Base-by-base conservation (phyloP, 768 basidiomycete species). In the Psilocybe sp. region DNA sequence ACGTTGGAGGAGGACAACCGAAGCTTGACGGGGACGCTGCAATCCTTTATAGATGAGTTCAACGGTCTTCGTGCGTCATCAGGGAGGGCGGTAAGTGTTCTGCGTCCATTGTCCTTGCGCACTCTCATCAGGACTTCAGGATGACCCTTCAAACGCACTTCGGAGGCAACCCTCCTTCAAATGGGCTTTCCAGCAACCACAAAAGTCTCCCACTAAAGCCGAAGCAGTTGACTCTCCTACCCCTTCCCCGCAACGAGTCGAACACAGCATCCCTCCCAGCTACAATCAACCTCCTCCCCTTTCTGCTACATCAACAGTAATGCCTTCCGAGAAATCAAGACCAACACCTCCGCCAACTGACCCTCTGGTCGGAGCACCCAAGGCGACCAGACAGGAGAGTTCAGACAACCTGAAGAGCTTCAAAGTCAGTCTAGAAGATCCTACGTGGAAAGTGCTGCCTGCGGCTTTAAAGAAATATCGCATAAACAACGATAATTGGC, bases 381-480 rank as follows among this genome's bases (percentile, higher is more conserved):
- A 80, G 57, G 74, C 80, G 0, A 66, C 69, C 15, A 74, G 81
- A 28, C 82, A 85, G 60, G 87, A 90, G 37, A 89, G 81, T 56
- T 71, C 73, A n/a, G 77, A 78, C 60, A 92, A 90, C 58, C 76
- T 92, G 54, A 92, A 95, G 73, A 92, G 88, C 61, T 98, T 99
- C 81, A 93, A 96, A 68, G 96, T 99, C 52, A 97, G 91, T 56
- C 67, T 99, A 50, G 96, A 98, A 47, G 97, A 99, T 65, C 97
- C 97, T 0, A 97, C 96, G 31, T 98, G 91, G 88, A 98, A 98
- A 64, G 97, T 99, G 16, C 74, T 99, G 13, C 97, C 97, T 1
- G 97, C 97, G 0, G 97, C 97, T 13, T 74, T 99, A 55, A 98
- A 98, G 73, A 98, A 98, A 69, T 99, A 99, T 68, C 94, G 92